Evolutionary conservation across 192 early-diverging fungal species (phyloP).

Genomic region (Haplosporangium gracile): DNA sequence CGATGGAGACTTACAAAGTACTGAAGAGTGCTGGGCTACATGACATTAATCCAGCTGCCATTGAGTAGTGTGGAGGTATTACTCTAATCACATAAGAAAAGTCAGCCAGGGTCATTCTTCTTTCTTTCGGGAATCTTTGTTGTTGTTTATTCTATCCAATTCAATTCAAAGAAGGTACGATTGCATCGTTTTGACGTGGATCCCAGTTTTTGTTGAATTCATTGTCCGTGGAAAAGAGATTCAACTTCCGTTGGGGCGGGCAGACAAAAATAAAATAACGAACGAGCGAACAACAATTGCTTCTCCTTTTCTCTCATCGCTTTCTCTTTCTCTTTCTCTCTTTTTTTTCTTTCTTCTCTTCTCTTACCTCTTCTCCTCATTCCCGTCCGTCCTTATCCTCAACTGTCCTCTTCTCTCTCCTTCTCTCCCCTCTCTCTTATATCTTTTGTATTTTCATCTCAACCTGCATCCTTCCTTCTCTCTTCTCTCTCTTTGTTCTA

Average conservation of each 20-base stretch:
- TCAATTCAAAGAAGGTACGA: not conserved
- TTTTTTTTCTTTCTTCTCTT: not conserved
- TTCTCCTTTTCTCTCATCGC: not conserved
- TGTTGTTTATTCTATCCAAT: not conserved
- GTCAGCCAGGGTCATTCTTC: not conserved
- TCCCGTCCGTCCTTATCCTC: slow-evolving; percentile 23
- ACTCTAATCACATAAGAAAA: not conserved
- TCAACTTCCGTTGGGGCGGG: slow-evolving; percentile 42
- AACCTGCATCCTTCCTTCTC: not conserved
- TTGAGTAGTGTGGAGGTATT: not conserved
- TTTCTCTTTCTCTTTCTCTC: not conserved
- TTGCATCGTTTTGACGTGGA: slow-evolving; percentile 3
- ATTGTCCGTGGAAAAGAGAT: slow-evolving; percentile 9
- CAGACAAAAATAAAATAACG: not conserved
- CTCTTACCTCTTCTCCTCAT: not conserved
- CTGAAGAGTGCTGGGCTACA: not conserved
- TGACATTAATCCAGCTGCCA: not conserved
- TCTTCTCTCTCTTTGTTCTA: slow-evolving; percentile 8
- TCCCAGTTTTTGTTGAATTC: not conserved
- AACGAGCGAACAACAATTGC: not conserved
- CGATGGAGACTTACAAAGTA: not conserved
- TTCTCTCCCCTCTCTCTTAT: slow-evolving; percentile 1
- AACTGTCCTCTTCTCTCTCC: slow-evolving; percentile 2
- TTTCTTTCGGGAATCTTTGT: not conserved
- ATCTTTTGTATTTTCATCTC: not conserved